These are phyloP conservation scores for Xylariaceae sp. DNA, from an alignment of 2,329 filamentous ascomycete species.

Conservation along the genomic window DNA sequence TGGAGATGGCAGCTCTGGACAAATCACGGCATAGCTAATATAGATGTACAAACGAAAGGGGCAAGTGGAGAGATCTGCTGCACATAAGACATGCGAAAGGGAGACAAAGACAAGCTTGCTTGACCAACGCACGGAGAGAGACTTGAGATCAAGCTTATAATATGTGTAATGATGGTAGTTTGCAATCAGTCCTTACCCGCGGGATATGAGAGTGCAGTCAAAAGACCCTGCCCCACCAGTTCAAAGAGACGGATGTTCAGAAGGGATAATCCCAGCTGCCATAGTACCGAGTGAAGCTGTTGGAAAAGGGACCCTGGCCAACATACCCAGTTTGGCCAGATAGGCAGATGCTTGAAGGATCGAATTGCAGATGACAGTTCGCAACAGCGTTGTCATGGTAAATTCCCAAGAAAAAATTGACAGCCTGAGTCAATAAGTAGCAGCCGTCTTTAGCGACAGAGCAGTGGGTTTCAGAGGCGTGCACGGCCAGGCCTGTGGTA, in stretches of 20 bases:
- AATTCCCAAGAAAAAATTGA: too few relatives aligned
- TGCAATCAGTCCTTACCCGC: conserved; percentile 14
- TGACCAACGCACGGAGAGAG: conserved; percentile 8
- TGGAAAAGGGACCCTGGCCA: too few relatives aligned
- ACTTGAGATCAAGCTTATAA: conserved; percentile 20
- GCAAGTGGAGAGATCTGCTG: conserved; percentile 25
- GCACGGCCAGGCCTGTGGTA: conserved; percentile 30
- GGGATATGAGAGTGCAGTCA: conserved; percentile 10
- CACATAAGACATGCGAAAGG: conserved; percentile 20
- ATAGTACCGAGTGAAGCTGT: too few relatives aligned
- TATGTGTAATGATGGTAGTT: conserved; percentile 15
- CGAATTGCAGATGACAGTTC: too few relatives aligned
- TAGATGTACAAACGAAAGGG: conserved; percentile 31
- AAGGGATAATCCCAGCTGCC: conserved; percentile 24
- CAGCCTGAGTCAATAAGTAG: too few relatives aligned
- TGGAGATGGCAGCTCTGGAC: conserved; percentile 21
- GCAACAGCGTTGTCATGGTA: too few relatives aligned
- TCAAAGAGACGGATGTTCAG: conserved; percentile 26
- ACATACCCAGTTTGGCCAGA: too few relatives aligned
- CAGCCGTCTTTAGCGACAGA: conserved; percentile 20
- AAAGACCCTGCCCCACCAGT: conserved; percentile 29
- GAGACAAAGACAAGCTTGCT: conserved; percentile 13
- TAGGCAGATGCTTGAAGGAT: too few relatives aligned
- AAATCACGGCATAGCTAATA: conserved; percentile 26
- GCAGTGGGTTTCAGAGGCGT: conserved; percentile 31